Evolutionary conservation across 1,284 basidiomycete species (phyloP).

Genomic region (Heterobasidion annosum): DNA sequence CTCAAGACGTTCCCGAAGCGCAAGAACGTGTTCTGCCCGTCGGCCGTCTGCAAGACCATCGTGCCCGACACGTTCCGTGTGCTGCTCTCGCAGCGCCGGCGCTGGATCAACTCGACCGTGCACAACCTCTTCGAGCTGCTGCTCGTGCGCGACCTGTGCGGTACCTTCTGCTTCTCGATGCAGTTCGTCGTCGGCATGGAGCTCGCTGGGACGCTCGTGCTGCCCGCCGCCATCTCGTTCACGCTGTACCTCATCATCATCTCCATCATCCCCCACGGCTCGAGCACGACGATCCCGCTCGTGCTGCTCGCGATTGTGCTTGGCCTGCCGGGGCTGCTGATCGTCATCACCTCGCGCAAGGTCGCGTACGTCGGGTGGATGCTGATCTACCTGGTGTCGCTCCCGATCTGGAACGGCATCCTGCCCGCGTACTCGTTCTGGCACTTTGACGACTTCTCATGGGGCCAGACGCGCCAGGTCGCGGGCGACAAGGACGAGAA

Average conservation of each 20-base stretch:
- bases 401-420: constrained; percentile 95
- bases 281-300: constrained; percentile 88
- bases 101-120: constrained; percentile 99
- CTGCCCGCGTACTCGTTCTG: constrained; percentile 94
- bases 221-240: constrained; percentile 96
- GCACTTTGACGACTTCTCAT: constrained; percentile 99
- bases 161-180: constrained; percentile 96
- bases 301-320: constrained; percentile 90
- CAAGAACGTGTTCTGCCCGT: constrained; percentile 98
- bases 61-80: constrained; percentile 95
- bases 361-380: constrained; percentile 96
- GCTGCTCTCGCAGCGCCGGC: constrained; percentile 90
- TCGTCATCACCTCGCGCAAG: constrained; percentile 92
- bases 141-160: constrained; percentile 90
- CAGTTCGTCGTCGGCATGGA: constrained; percentile 99
- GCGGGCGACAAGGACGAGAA: constrained; percentile 65
- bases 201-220: constrained; percentile 88
- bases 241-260: constrained; percentile 89
- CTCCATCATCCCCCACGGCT: constrained; percentile 73
- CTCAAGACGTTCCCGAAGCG: constrained; percentile 98
- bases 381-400: constrained; percentile 86
- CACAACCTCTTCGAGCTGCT: constrained; percentile 95
- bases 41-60: constrained; percentile 96
- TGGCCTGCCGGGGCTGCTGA: constrained; percentile 91
- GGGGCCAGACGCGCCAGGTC: constrained; percentile 93